phyloP scores from a whole-genome alignment of 1,139 yeast genomes.

The Suhomyces anneliseae region DNA sequence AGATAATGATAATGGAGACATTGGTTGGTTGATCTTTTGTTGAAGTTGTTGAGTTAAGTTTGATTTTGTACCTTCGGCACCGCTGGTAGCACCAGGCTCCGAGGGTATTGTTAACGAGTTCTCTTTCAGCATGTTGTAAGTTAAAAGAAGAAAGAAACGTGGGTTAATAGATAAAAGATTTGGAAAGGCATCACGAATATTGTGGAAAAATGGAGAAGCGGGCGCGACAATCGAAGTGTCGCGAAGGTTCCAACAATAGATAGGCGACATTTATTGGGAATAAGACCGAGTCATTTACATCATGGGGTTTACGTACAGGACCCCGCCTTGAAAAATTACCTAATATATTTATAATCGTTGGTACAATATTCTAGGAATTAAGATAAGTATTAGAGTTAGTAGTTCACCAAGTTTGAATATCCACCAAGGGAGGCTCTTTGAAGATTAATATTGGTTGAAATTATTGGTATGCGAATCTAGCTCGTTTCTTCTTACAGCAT shows the following conservation, averaged over 20 bases:
- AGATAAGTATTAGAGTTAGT: no score
- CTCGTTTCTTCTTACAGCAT: no score
- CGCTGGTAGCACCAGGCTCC: background rate
- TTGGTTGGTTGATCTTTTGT: constrained; percentile 26
- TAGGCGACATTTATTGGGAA: background rate
- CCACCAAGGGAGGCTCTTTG: no score
- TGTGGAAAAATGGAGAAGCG: background rate
- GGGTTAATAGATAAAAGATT: constrained; percentile 3
- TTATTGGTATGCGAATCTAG: no score
- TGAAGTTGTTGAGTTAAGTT: constrained; percentile 4
- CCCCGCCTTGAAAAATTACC: no score
- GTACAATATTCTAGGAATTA: no score
- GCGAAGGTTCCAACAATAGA: background rate
- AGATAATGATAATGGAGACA: constrained; percentile 35
- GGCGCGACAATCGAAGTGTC: background rate
- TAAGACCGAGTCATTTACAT: no score
- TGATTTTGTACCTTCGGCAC: background rate
- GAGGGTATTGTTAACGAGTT: background rate
- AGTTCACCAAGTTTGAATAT: no score
- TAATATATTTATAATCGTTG: no score
- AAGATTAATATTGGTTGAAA: no score
- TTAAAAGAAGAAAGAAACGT: constrained; percentile 2
- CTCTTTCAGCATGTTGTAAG: constrained; percentile 1
- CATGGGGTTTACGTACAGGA: no score
- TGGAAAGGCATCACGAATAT: background rate